Conservation (phyloP, 345 rosid species). For the Gossypium bickii region DNA sequence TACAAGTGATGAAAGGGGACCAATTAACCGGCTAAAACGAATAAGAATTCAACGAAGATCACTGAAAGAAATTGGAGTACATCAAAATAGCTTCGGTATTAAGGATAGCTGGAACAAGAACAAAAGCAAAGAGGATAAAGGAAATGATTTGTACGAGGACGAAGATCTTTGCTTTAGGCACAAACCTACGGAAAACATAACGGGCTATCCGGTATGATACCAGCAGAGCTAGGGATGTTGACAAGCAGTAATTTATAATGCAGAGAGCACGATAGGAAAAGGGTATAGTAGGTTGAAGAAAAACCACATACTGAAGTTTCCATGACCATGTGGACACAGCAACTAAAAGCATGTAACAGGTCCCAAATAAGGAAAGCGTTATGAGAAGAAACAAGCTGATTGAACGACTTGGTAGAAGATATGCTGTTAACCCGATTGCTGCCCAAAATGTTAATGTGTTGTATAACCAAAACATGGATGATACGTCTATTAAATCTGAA, state of each 20-base stretch:
- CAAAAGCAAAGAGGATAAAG: too few relatives aligned
- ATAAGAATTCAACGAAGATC: too few relatives aligned
- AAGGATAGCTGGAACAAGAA: too few relatives aligned
- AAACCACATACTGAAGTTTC: not conserved
- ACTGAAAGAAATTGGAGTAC: too few relatives aligned
- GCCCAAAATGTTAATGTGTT: not conserved
- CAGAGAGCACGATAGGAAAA: not conserved
- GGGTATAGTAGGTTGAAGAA: too few relatives aligned
- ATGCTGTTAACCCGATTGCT: not conserved
- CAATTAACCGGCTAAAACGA: too few relatives aligned
- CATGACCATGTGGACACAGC: not conserved
- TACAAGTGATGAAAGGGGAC: too few relatives aligned
- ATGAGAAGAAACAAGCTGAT: too few relatives aligned
- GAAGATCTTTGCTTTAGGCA: not conserved
- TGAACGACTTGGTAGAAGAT: not conserved
- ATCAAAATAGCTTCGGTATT: too few relatives aligned
- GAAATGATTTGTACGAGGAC: too few relatives aligned
- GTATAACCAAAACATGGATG: not conserved
- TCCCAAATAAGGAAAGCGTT: too few relatives aligned
- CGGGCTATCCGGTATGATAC: not conserved
- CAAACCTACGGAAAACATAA: not conserved
- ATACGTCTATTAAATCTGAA: not conserved
- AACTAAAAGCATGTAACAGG: not conserved
- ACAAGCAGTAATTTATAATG: not conserved
- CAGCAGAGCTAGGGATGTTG: not conserved